Evolutionary conservation across 2,329 filamentous ascomycete species (phyloP).

Genomic region (Xylaria sp.): DNA sequence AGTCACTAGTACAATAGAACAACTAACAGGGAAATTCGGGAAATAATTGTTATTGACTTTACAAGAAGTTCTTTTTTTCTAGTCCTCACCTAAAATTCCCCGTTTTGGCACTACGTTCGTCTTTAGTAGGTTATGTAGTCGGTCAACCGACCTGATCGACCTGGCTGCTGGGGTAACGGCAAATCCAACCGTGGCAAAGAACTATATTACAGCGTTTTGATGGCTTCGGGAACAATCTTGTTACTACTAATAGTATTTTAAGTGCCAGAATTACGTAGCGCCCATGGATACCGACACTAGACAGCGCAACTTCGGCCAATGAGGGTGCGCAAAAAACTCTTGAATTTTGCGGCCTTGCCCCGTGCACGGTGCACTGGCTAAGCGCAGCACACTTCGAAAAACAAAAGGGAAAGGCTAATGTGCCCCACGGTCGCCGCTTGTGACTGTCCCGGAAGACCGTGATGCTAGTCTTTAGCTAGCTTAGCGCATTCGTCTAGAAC

Average conservation of each 20-base stretch:
- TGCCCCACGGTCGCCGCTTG: conserved; percentile 1
- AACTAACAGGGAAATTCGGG: no score
- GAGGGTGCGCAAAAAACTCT: background rate
- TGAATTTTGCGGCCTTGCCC: background rate
- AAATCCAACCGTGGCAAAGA: background rate
- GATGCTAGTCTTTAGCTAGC: background rate
- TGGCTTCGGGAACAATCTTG: background rate
- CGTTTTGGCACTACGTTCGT: no score
- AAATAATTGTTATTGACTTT: no score
- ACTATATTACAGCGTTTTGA: background rate
- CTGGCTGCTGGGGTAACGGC: background rate
- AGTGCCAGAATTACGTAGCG: background rate
- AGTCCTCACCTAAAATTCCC: no score
- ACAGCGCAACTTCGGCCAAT: background rate
- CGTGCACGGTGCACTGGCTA: background rate
- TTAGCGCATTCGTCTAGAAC: background rate
- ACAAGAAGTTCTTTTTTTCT: no score
- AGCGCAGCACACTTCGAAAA: background rate
- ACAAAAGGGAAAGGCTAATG: conserved; percentile 1
- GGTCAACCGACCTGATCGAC: no score
- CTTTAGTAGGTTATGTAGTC: no score
- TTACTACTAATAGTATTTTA: background rate
- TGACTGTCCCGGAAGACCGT: background rate
- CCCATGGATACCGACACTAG: background rate
- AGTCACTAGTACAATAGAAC: no score